Base-by-base conservation (phyloP, 2,329 filamentous ascomycete species). In the Fusarium sp. region DNA sequence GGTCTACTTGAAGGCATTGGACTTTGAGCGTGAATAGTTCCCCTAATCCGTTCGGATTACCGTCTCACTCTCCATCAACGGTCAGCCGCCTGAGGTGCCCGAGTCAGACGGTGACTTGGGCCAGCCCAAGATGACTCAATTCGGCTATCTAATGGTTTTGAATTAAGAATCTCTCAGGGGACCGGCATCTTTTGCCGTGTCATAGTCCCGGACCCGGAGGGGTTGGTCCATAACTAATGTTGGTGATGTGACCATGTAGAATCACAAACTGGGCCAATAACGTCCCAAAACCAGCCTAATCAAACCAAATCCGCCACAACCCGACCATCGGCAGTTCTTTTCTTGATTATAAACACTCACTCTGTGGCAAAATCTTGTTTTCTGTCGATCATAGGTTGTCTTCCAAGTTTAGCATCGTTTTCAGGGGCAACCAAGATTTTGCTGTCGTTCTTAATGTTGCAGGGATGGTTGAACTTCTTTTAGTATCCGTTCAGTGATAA, bases 1-100 rank as follows among this genome's bases (percentile, higher is more conserved):
- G 3, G 82, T 82, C 68, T 84, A 80, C 44, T 85, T 86, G 70
- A 86, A 86, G 3, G 84, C 84, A 66, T 86, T 86, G 78, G 86
- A 86, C 65, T 83, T 85, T 70, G 84, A 86, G 72, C 60, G 82
- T 81, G 3, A 82, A 78, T 3, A 86, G 72, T 30, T 83, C 79
- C 50, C 78, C 77, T 7, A 85, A 74, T 1, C 79, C 80, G 23
- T 82, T 78, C 13, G 79, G 79, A 41, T 84, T 82, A 46, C 79
- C 80, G 16, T 79, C 78, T 41, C 78, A 76, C 60, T 82, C 80
- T 1, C 79, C 72, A 80, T 76, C 13, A 76, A 75, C 6, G 78
- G 78, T 10, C 73, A 51, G 8, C 73, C 67, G 18, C 61, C 52
- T 2, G 66, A 43, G 6, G 68, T 70, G 15, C 68, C 68, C 7